Evolutionary conservation across 2,329 filamentous ascomycete genomes (phyloP).

Genomic region (Aspergillus jensenii): DNA sequence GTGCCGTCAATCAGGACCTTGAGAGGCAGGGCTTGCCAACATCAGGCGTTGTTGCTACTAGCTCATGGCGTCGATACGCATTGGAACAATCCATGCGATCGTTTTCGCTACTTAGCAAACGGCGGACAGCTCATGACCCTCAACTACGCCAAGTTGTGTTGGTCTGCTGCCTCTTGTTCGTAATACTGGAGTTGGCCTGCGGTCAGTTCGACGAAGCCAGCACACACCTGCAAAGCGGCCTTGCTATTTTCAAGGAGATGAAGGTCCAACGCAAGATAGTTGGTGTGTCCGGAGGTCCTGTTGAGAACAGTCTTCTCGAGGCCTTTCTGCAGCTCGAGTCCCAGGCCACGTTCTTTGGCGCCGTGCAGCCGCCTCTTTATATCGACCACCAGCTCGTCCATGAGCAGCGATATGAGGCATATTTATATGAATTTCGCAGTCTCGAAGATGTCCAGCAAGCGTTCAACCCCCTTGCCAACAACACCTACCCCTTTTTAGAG

Average conservation of each 20-base stretch:
- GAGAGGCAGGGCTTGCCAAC: not conserved
- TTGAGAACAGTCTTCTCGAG: conserved; percentile 2
- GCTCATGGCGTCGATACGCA: conserved; percentile 8
- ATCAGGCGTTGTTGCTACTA: not conserved
- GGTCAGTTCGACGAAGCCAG: conserved; percentile 9
- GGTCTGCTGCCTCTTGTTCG: conserved; percentile 13
- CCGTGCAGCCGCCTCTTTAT: not conserved
- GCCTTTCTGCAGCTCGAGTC: conserved; percentile 6
- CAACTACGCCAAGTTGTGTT: conserved; percentile 1
- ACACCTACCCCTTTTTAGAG: conserved; percentile 15
- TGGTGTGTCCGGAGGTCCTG: not conserved
- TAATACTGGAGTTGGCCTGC: not conserved
- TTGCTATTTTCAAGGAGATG: conserved; percentile 2
- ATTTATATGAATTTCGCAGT: not conserved
- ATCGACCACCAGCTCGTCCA: not conserved
- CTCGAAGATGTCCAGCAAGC: not conserved
- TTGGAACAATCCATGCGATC: conserved; percentile 7
- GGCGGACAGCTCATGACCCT: conserved; percentile 6
- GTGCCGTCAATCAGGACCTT: conserved; percentile 6
- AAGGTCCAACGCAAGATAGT: not conserved
- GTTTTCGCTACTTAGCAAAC: not conserved
- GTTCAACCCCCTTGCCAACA: not conserved
- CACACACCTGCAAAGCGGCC: conserved; percentile 5
- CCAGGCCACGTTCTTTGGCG: not conserved
- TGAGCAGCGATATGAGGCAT: not conserved